Percentiles rank a stretch among this genome's conserved stretches.
Evolutionary conservation across 192 early-diverging fungal species (phyloP).

Genomic region (Geranomyces michiganensis): DNA sequence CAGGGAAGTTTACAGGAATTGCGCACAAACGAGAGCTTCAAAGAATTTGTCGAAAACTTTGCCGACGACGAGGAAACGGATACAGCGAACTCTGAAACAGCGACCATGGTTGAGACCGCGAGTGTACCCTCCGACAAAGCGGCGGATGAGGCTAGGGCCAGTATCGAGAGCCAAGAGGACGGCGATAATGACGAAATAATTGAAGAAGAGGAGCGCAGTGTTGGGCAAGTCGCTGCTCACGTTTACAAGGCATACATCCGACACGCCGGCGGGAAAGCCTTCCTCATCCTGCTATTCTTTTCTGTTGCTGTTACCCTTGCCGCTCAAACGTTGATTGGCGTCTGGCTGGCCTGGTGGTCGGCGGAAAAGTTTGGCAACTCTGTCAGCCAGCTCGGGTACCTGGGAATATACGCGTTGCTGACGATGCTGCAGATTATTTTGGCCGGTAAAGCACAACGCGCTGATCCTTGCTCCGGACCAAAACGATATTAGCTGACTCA

Average conservation of each 20-base stretch:
- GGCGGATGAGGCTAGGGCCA: no score
- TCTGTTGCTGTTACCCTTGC: no score
- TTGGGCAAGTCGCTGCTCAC: constrained; percentile 44
- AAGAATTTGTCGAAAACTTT: constrained; percentile 58
- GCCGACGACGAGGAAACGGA: constrained; percentile 40
- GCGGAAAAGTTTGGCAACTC: no score
- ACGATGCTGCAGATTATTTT: no score
- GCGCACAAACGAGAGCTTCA: constrained; percentile 45
- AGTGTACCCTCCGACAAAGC: neutral
- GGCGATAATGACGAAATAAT: constrained; percentile 29
- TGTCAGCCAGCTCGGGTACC: no score
- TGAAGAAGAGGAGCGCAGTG: constrained; percentile 40
- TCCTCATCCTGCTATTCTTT: neutral
- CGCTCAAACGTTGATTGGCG: no score
- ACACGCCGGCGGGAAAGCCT: constrained; percentile 45
- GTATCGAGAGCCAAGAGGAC: no score
- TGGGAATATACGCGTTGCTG: no score
- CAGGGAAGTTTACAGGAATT: constrained; percentile 41
- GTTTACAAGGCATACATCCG: constrained; percentile 48
- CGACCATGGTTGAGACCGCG: neutral
- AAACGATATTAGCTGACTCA: constrained; percentile 3
- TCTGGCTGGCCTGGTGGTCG: no score
- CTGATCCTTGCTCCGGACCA: neutral
- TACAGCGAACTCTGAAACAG: constrained; percentile 4
- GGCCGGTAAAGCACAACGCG: constrained; percentile 4